These are phyloP conservation scores for Psilocybe azurescens DNA, from an alignment of 768 basidiomycete species.

Conservation along the genomic window DNA sequence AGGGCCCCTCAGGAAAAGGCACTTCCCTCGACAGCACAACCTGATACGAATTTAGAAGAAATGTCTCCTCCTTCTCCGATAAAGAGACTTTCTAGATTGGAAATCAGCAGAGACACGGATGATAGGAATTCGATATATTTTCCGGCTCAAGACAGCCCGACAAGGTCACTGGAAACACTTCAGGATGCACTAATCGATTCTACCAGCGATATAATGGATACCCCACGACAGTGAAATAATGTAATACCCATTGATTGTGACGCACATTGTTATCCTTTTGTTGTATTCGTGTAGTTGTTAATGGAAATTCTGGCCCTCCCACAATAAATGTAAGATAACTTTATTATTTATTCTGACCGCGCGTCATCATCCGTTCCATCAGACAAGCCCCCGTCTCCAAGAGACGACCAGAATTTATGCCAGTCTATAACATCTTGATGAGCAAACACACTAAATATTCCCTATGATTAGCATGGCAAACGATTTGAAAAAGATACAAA, in stretches of 20 bases:
- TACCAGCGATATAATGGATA: conserved; percentile 14
- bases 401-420: conserved; percentile 44
- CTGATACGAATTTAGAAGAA: conserved; percentile 20
- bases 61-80: conserved; percentile 33
- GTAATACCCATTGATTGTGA: conserved; percentile 16
- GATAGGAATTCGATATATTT: conserved; percentile 27
- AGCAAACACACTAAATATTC: conserved; percentile 53
- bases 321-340: not conserved
- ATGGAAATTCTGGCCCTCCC: conserved; percentile 1
- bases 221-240: conserved; percentile 17
- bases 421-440: conserved; percentile 63
- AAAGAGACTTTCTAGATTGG: conserved; percentile 12
- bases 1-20: conserved; percentile 30
- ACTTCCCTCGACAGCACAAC: conserved; percentile 27
- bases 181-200: conserved; percentile 1
- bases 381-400: conserved; percentile 18
- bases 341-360: not conserved
- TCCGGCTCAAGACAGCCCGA: conserved; percentile 19
- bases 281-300: conserved; percentile 22
- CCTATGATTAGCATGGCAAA: not conserved
- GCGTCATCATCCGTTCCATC: conserved; percentile 30
- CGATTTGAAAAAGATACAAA: not conserved
- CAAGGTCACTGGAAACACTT: conserved; percentile 11
- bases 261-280: conserved; percentile 9
- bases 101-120: conserved; percentile 11